phyloP scores from a whole-genome alignment of 352 stramenopile species.

The Globisporangium nagaii region DNA sequence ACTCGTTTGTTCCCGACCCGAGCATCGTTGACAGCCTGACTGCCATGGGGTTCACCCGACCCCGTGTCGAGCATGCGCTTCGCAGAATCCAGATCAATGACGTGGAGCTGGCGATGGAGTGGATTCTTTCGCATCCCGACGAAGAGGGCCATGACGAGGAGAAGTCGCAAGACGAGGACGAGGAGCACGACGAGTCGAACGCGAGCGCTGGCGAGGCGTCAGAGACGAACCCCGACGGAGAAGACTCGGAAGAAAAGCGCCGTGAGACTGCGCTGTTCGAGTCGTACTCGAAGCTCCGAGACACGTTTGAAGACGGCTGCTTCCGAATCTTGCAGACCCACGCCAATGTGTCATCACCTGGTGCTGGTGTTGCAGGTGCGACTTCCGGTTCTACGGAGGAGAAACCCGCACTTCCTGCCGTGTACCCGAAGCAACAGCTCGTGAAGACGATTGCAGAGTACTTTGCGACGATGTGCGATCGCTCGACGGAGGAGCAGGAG shows the following conservation, averaged over 20 bases:
- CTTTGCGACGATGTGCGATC: slow-evolving; percentile 49
- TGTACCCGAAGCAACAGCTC: slow-evolving; percentile 41
- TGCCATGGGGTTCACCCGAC: slow-evolving; percentile 93
- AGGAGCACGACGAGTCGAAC: slow-evolving; percentile 13
- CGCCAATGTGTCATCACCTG: slow-evolving; percentile 9
- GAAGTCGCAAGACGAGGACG: slow-evolving; percentile 19
- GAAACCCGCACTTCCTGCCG: not conserved
- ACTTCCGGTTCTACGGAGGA: not conserved
- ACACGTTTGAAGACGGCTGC: slow-evolving; percentile 57
- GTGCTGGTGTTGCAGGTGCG: not conserved
- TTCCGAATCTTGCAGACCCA: slow-evolving; percentile 60
- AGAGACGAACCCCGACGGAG: not conserved
- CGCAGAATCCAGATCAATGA: slow-evolving; percentile 87
- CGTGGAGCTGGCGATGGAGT: slow-evolving; percentile 96
- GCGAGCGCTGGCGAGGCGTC: not conserved
- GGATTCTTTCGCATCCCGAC: slow-evolving; percentile 90
- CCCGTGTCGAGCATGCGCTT: slow-evolving; percentile 88
- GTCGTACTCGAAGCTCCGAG: slow-evolving; percentile 44
- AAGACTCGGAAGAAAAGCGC: slow-evolving; percentile 23
- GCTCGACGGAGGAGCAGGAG: slow-evolving; percentile 50
- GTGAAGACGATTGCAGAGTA: slow-evolving; percentile 64
- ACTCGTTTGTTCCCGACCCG: slow-evolving; percentile 87
- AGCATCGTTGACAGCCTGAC: slow-evolving; percentile 88
- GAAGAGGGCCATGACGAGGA: slow-evolving; percentile 36
- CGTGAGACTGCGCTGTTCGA: slow-evolving; percentile 43